Evolutionary conservation across 2,329 filamentous ascomycete genomes (phyloP), one percentile per base, ranked within the genome.

Genomic region (Aureobasidium subglaciale): DNA sequence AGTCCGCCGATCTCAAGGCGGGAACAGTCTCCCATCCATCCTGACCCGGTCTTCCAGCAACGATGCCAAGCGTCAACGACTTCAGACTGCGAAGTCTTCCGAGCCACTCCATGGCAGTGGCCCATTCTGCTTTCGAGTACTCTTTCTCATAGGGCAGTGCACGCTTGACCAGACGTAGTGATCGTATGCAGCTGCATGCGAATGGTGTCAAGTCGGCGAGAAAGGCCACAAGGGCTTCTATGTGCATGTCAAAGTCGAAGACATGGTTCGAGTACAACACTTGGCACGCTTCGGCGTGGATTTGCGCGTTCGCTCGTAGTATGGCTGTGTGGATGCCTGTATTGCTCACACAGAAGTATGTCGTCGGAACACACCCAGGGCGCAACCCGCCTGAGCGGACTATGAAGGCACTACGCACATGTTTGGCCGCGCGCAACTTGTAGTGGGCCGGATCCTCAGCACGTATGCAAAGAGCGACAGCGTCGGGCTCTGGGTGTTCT

Each of bases 141-240:
- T 81, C 76, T 54, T 78, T 78, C 42, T 73, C 73, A 49, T 78
- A 75, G 6, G 79, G 71, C 25, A 81, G 69, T 0, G 77, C 75
- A 61, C 78, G 75, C 63, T 85, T 85, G 22, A 78, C 77, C 18
- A 86, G 61, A 11, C 74, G 73, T 10, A 86, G 67, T 32, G 74
- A 71, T 27, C 71, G 70, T 57, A 85, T 68, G 43, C 78, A 69
- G 9, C 67, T 64, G 30, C 78, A 73, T 2, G 78, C 75, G 16
- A 66, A 61, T 1, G 75, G 72, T 2, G 78, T 80, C 30, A 83
- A 73, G 64, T 85, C 81, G 29, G 71, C 70, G 35, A 86, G 70
- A 64, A 85, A 85, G 0, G 82, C 80, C 1, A 78, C 73, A 5
- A 82, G 74, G 15, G 82, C 80, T 66, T 85, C 82, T 60, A 85